phyloP scores from a whole-genome alignment of 1,284 basidiomycete genomes.

The Melampsora larici-populina region DNA sequence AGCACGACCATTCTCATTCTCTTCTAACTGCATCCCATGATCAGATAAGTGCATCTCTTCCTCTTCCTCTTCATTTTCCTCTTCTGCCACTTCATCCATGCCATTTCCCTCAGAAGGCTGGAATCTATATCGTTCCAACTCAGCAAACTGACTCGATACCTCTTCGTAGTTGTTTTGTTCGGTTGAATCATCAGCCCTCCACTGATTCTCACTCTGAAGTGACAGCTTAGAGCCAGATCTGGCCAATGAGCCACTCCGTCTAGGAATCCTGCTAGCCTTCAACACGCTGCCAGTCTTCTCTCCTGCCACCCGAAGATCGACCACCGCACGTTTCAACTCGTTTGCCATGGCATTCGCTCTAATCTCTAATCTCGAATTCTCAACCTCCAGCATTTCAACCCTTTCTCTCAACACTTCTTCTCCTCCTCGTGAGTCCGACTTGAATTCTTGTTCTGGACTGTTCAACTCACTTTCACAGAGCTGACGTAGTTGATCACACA shows the following conservation, averaged over 20 bases:
- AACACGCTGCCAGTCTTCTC: background rate
- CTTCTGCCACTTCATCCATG: background rate
- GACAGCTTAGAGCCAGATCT: too few relatives aligned
- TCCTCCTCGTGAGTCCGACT: background rate
- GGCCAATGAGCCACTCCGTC: background rate
- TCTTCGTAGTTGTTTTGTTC: too few relatives aligned
- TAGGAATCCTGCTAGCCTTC: background rate
- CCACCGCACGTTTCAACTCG: conserved; percentile 31
- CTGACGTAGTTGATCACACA: too few relatives aligned
- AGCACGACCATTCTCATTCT: too few relatives aligned
- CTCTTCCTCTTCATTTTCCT: background rate
- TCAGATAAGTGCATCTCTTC: background rate
- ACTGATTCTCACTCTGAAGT: too few relatives aligned
- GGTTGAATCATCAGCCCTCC: too few relatives aligned
- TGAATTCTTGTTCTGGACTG: too few relatives aligned
- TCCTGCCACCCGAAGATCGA: conserved; percentile 13
- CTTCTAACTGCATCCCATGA: too few relatives aligned
- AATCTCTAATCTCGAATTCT: conserved; percentile 26
- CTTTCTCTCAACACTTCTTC: background rate
- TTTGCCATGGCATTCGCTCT: conserved; percentile 34
- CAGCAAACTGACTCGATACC: too few relatives aligned
- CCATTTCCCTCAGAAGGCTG: too few relatives aligned
- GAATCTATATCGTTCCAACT: too few relatives aligned
- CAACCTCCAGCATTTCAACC: conserved; percentile 6
- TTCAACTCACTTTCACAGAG: too few relatives aligned